Evolutionary conservation across 75 land plant species (phyloP).

Genomic region (Cupressus sempervirens): DNA sequence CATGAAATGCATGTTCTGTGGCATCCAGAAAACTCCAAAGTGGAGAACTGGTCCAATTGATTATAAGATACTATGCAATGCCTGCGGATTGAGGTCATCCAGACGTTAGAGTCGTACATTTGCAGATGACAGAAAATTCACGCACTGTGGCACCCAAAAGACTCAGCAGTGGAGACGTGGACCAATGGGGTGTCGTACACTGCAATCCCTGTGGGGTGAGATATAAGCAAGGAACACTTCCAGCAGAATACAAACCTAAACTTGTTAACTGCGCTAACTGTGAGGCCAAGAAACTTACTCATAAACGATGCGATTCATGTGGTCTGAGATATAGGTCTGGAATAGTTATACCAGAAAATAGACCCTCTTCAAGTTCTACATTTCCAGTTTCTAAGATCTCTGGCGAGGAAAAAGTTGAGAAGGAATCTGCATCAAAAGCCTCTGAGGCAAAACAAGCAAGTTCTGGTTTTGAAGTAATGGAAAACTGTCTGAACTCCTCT

Average conservation of each 20-base stretch:
- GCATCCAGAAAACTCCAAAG: slow-evolving; percentile 71
- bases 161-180: no score
- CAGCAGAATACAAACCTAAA: no score
- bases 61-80: slow-evolving; percentile 83
- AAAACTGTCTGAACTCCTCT: no score
- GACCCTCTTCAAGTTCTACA: slow-evolving; percentile 67
- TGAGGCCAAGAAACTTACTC: slow-evolving; percentile 64
- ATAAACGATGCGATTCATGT: slow-evolving; percentile 82
- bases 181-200: no score
- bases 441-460: not conserved
- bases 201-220: no score
- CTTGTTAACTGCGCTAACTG: slow-evolving; percentile 61
- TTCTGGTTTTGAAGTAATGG: not conserved
- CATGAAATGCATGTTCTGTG: slow-evolving; percentile 65
- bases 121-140: slow-evolving; percentile 13
- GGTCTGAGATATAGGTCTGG: slow-evolving; percentile 80
- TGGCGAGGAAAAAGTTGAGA: slow-evolving; percentile 49
- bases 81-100: slow-evolving; percentile 71
- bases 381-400: slow-evolving; percentile 62
- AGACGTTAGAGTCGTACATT: slow-evolving; percentile 7
- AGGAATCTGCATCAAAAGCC: not conserved
- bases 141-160: no score
- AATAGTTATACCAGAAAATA: slow-evolving; percentile 59
- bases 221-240: no score
- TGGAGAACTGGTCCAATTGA: slow-evolving; percentile 87